Base-by-base conservation (phyloP, 768 basidiomycete genomes). In the Postia placenta region DNA sequence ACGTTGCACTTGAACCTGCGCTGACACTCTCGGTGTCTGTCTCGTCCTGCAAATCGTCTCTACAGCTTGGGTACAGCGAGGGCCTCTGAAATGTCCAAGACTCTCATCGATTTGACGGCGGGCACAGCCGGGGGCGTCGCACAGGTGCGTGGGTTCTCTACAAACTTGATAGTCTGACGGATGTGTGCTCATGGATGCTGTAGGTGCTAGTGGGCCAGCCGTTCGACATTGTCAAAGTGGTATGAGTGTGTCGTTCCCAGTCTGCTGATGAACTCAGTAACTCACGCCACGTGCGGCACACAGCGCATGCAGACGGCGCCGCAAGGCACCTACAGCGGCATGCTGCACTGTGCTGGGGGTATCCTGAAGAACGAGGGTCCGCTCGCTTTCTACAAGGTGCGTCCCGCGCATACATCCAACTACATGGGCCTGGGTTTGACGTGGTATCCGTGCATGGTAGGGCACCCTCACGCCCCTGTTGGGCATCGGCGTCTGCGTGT, bases 221-320 rank as follows among this genome's bases (percentile, higher is more conserved):
- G 11, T 97, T 97, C 67, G 93, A 97, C 67, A 93, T 95, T 55
- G 89, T 93, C 70, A 96, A 96, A 84, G 90, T 93, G 70, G 90
- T 92, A 63, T 64, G 87, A 28, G 43, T 47, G 36, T 19, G 24
- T 23, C 12, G 7, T 48, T 42, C 1, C 17, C 27, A 12, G 28
- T 35, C 11, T 47, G 28, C 26, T 26, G 44, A 50, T 42, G 51
- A 36, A 19, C 46, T 45, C 49, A 20, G 12, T 23, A 12, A 24
- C 28, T 33, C 11, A 22, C 36, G 38, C 25, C 36, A 51, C 55
- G 44, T 43, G 43, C 48, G 56, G 50, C 50, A 48, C 49, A 27
- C 53, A 92, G 91, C 82, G 93, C 51, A 92, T 95, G 85, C 93
- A 97, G 81, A 95, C 93, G 11, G 78, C 92, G 22, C 77, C 93